Evolutionary conservation across 1,284 basidiomycete genomes (phyloP), one percentile per base, ranked within the genome.

Genomic region (Tilletia indica): DNA sequence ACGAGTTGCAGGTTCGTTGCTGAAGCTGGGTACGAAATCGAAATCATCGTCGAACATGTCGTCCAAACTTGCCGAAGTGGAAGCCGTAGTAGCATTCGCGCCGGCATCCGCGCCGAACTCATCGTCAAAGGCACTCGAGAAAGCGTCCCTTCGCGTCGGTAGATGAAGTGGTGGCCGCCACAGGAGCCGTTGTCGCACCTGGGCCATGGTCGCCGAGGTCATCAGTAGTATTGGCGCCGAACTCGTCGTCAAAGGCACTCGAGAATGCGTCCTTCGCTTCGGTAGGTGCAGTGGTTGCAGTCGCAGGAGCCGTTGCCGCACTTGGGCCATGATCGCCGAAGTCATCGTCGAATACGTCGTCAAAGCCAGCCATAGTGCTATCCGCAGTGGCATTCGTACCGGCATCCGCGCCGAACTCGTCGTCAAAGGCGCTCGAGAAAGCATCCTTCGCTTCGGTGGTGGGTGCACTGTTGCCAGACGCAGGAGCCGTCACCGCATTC

Each of bases 201-300:
- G 84, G 79, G 38, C 82, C 74, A 14, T 85, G 77, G 69, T 87
- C 83, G 42, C 88, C 89, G 77, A 92, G 92, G 4, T 90, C 87
- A 82, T 91, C 90, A 31, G 56, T 47, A 36, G 71, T n/a, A 39
- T 34, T 11, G 8, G 34, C 77, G 34, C 80, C 83, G 73, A 85
- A 85, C 67, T 77, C 79, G 70, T 80, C 78, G 67, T 79, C 80
- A 64, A 77, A 76, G 21, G 8, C 51, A 39, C 14, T 36, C 12
- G 61, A 34, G 21, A 31, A 21, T 61, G 21, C 31, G 49, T 36
- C 51, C n/a, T 72, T 72, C 73, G 67, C 69, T 14, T 66, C 51
- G 36, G 36, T 72, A 31, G 74, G 71, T 56, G 71, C 68, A 14
- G 6, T 58, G 74, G 67, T n/a, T 78, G 70, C 45, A 73, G 76